A percentile compares a stretch with the other conserved stretches of the same genome.
These are phyloP conservation scores for Teunomyces cretensis DNA, from an alignment of 805 yeast species.

Conservation along the genomic window DNA sequence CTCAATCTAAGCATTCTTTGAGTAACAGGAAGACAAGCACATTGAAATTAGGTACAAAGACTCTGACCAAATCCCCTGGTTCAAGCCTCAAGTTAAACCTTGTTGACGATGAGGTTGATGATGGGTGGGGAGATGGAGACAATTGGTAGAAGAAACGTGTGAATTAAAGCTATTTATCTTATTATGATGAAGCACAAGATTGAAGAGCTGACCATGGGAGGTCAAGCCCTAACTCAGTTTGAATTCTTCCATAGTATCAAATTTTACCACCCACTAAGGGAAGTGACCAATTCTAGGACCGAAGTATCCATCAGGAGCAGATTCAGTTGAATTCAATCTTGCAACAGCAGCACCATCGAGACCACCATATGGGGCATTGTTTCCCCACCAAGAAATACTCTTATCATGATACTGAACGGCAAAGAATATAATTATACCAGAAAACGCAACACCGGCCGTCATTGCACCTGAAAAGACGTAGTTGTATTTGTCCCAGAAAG, in stretches of 20 bases:
- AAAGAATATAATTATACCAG: constrained; percentile 35
- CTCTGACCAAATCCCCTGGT: constrained; percentile 14
- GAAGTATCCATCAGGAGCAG: constrained; percentile 35
- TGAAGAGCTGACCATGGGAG: too few species aligned
- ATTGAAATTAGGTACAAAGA: constrained; percentile 22
- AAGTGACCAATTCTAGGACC: constrained; percentile 31
- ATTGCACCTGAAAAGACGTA: constrained; percentile 31
- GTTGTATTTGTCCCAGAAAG: constrained; percentile 40
- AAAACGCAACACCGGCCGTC: constrained; percentile 35
- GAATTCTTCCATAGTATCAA: not conserved
- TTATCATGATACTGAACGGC: constrained; percentile 35
- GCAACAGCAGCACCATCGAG: constrained; percentile 25
- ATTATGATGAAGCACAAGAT: too few species aligned
- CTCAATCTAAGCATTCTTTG: constrained; percentile 3
- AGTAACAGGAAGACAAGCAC: constrained; percentile 14
- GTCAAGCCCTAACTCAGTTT: too few species aligned
- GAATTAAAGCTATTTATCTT: not conserved
- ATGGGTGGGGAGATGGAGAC: constrained; percentile 29
- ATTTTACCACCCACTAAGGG: constrained; percentile 10
- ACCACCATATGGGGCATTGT: constrained; percentile 29
- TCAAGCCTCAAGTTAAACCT: constrained; percentile 26
- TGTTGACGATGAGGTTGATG: constrained; percentile 24
- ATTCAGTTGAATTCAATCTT: constrained; percentile 14
- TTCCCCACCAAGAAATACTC: constrained; percentile 33
- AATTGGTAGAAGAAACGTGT: constrained; percentile 6